These are phyloP conservation scores for Flaveria ramosissima DNA, from an alignment of 129 eudicot genomes.

Conservation along the genomic window DNA sequence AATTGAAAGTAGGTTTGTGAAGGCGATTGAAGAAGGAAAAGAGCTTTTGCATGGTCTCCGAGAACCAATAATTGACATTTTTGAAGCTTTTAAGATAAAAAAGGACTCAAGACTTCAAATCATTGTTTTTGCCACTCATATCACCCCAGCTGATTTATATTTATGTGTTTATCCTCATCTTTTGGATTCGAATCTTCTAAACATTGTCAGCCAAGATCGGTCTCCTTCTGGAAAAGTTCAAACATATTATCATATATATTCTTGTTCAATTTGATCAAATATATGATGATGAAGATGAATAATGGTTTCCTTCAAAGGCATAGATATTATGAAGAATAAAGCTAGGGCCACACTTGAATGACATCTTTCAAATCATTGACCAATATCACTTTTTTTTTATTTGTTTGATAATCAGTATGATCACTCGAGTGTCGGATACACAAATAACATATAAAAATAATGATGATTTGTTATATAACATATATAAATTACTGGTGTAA, in stretches of 20 bases:
- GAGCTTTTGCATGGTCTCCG: slow-evolving; percentile 46
- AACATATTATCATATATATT: slow-evolving; percentile 24
- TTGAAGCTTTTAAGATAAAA: slow-evolving; percentile 42
- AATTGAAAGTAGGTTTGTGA: slow-evolving; percentile 32
- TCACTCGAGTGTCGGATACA: too few relatives aligned
- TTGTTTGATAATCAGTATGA: too few relatives aligned
- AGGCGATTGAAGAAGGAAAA: slow-evolving; percentile 38
- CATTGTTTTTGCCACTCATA: slow-evolving; percentile 34
- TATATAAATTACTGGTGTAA: too few relatives aligned
- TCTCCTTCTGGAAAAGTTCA: slow-evolving; percentile 36
- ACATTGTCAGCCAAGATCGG: slow-evolving; percentile 35
- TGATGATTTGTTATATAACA: too few relatives aligned
- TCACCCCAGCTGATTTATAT: slow-evolving; percentile 29
- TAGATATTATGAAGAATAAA: too few relatives aligned
- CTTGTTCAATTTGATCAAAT: neutral
- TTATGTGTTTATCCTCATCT: slow-evolving; percentile 45
- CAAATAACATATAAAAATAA: too few relatives aligned
- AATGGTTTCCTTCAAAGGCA: neutral
- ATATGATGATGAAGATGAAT: neutral
- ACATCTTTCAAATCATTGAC: too few relatives aligned
- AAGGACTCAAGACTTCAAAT: slow-evolving; percentile 39
- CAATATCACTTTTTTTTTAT: too few relatives aligned
- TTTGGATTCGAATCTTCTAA: slow-evolving; percentile 39
- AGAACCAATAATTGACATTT: slow-evolving; percentile 36
- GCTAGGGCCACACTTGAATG: too few relatives aligned